Percentiles rank a stretch among this genome's conserved stretches.
Evolutionary conservation across 1,284 basidiomycete species (phyloP).

Genomic region (Fistulinella cinereoalba): DNA sequence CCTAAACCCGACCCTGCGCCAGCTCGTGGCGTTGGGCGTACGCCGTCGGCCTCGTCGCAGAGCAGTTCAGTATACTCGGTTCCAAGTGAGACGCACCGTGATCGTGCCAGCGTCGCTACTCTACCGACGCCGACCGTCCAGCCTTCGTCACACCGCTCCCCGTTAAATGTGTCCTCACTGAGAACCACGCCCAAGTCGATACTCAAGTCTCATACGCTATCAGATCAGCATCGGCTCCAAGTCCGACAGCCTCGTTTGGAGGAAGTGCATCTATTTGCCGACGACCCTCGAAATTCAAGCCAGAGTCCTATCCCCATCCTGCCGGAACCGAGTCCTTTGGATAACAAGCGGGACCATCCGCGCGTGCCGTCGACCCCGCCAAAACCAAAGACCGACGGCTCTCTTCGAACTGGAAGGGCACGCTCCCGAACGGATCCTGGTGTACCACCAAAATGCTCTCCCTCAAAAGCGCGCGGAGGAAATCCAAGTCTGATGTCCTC

Average conservation of each 20-base stretch:
- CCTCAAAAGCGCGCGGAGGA: constrained; percentile 15
- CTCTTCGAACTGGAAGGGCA: constrained; percentile 22
- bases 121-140: background rate
- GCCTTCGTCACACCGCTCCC: constrained; percentile 7
- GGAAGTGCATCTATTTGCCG: constrained; percentile 1
- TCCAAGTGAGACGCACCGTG: constrained; percentile 2
- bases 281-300: constrained; percentile 13
- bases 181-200: constrained; percentile 29
- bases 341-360: constrained; percentile 6
- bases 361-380: constrained; percentile 9
- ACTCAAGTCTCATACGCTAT: constrained; percentile 22
- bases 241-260: constrained; percentile 8
- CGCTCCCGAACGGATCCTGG: constrained; percentile 44
- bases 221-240: constrained; percentile 19
- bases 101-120: background rate
- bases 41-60: constrained; percentile 22
- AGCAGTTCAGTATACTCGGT: constrained; percentile 9
- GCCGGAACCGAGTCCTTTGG: constrained; percentile 7
- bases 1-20: constrained; percentile 1
- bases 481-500: constrained; percentile 23
- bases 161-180: constrained; percentile 9
- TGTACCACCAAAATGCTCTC: constrained; percentile 15
- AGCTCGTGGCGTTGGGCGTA: constrained; percentile 11
- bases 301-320: constrained; percentile 11
- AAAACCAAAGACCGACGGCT: constrained; percentile 9